Evolutionary conservation across 345 rosid species (phyloP), one percentile per base, ranked within the genome.

Genomic region (Physaria fendleri): DNA sequence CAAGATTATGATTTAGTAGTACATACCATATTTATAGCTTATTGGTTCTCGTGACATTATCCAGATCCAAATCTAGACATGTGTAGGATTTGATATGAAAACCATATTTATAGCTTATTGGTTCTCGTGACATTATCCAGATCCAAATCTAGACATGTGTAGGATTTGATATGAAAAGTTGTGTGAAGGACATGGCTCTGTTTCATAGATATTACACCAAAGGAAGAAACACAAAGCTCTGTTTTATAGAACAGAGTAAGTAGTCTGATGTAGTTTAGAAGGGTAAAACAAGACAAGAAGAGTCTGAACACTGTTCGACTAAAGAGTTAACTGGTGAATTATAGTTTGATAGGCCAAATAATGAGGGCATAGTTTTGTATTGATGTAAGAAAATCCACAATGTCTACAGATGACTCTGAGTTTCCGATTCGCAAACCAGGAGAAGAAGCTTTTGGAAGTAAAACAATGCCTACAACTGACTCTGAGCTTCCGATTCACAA

Each of bases 221-320:
- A 16, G 14, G 42, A 15, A 38, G 8, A 38, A 32, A 14, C 6
- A 14, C 42, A 39, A 39, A 39, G 35, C 54, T 59, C 40, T 68
- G 72, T 59, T 51, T 59, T 39, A 59, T 22, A 23, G 47, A 68
- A 59, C 71, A 66, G 59, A 57, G 64, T 38, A 65, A 8, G 14
- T 11, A 51, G 20, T 8, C 34, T 32, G 5, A 32, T 32, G 21
- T 3, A 53, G 54, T 42, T 52, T 50, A 4, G 0, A 49, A 49
- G 2, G 15, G n/a, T n/a, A 25, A 5, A 27, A 14, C 23, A 50
- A 38, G 22, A 37, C 47, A 4, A 43, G 45, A n/a, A n/a, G n/a
- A n/a, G n/a, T n/a, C n/a, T n/a, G n/a, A n/a, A n/a, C n/a, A n/a
- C n/a, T n/a, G n/a, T n/a, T n/a, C n/a, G n/a, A n/a, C n/a, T n/a